Conservation (phyloP, 208 protist species). For the Trichomonas tenax region DNA sequence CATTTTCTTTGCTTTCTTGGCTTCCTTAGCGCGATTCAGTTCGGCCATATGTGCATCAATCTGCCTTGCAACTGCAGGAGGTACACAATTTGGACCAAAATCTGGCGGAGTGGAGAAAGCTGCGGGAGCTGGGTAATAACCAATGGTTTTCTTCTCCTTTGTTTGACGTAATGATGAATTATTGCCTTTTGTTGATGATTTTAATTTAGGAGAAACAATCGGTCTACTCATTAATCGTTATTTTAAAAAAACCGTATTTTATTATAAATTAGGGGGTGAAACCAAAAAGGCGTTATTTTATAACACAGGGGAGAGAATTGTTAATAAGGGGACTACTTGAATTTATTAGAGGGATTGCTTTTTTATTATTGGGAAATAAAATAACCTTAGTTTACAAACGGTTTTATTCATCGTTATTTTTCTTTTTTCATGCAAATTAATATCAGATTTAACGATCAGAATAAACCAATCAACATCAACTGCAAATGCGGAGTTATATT, state of each 20-base stretch:
- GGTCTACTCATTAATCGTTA: too few species aligned
- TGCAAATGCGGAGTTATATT: not conserved
- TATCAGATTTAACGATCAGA: not conserved
- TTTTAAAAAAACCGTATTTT: too few species aligned
- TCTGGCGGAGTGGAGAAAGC: not conserved
- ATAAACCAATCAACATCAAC: constrained; percentile 11
- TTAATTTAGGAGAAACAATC: not conserved
- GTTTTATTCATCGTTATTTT: too few species aligned
- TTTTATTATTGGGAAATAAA: too few species aligned
- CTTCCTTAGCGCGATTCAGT: not conserved
- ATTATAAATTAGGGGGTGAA: too few species aligned
- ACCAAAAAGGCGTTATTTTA: too few species aligned
- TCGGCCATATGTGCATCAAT: not conserved
- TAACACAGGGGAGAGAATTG: too few species aligned
- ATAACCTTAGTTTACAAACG: too few species aligned
- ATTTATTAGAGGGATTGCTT: too few species aligned
- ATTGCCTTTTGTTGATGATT: not conserved
- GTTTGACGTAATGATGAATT: not conserved
- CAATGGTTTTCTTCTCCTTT: not conserved
- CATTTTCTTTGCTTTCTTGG: not conserved
- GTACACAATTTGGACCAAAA: not conserved
- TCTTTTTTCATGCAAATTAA: not conserved
- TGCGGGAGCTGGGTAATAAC: not conserved
- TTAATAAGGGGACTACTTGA: too few species aligned
- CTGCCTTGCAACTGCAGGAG: not conserved